Evolutionary conservation across 2,329 filamentous ascomycete species (phyloP).

Genomic region (Aureobasidium sp.): DNA sequence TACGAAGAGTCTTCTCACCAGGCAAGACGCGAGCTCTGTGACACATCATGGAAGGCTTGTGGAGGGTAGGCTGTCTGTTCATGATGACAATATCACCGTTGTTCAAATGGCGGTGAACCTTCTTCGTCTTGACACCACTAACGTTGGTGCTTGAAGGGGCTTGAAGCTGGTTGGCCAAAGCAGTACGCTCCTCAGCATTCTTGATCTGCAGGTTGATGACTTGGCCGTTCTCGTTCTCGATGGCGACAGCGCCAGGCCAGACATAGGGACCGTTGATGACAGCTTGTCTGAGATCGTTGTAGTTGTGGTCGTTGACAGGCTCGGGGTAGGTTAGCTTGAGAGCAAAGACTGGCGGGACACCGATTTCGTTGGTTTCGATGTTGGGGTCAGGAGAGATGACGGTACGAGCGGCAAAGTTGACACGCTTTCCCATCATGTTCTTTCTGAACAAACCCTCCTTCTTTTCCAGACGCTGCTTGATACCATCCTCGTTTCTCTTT

Average conservation of each 20-base stretch:
- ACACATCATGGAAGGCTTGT: slow-evolving; percentile 99
- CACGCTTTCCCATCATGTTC: slow-evolving; percentile 99
- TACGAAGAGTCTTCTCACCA: slow-evolving; percentile 93
- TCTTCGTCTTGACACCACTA: slow-evolving; percentile 78
- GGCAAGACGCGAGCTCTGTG: slow-evolving; percentile 86
- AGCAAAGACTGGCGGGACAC: slow-evolving; percentile 95
- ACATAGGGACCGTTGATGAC: slow-evolving; percentile 90
- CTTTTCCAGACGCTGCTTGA: slow-evolving; percentile 97
- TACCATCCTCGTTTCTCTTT: slow-evolving; percentile 77
- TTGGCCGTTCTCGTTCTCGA: slow-evolving; percentile 92
- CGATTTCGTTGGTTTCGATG: slow-evolving; percentile 98
- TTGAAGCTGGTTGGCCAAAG: slow-evolving; percentile 85
- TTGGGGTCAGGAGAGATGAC: slow-evolving; percentile 98
- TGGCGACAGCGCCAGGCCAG: slow-evolving; percentile 89
- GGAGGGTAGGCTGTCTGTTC: slow-evolving; percentile 96
- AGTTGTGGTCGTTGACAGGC: slow-evolving; percentile 94
- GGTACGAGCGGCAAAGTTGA: slow-evolving; percentile 94
- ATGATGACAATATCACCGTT: slow-evolving; percentile 97
- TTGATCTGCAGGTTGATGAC: slow-evolving; percentile 83
- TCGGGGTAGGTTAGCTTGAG: slow-evolving; percentile 94
- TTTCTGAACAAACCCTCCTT: slow-evolving; percentile 97
- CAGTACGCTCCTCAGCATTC: slow-evolving; percentile 76
- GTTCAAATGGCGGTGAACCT: slow-evolving; percentile 90
- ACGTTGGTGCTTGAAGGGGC: slow-evolving; percentile 69
- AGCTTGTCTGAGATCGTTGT: slow-evolving; percentile 88